A percentile compares a stretch with the other conserved stretches of the same genome.
Evolutionary conservation across 164 flowering plant species (phyloP).

Genomic region (Nymphaea colorata): DNA sequence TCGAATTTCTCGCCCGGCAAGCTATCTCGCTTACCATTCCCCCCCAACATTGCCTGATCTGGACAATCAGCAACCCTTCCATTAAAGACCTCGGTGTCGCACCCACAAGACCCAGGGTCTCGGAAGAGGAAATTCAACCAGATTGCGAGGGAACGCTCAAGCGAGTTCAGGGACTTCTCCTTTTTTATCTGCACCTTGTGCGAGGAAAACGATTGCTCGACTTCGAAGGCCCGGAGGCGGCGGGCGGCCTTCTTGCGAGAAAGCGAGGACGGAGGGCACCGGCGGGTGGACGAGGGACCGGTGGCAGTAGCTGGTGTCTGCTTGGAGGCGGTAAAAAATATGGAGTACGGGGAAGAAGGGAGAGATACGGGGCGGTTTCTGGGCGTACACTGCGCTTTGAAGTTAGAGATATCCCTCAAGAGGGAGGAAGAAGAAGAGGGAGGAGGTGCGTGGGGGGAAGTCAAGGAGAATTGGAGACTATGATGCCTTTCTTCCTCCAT

Average conservation of each 20-base stretch:
- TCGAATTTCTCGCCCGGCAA: slow-evolving; percentile 23
- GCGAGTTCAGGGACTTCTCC: slow-evolving; percentile 43
- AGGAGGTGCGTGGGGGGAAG: slow-evolving; percentile 8
- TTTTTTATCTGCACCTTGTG: slow-evolving; percentile 46
- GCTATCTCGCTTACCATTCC: slow-evolving; percentile 49
- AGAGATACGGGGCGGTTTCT: slow-evolving; percentile 5
- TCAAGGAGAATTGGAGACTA: not conserved
- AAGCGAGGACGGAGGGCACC: slow-evolving; percentile 2
- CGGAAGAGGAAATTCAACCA: slow-evolving; percentile 85
- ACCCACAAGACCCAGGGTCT: slow-evolving; percentile 67
- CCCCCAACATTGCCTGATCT: slow-evolving; percentile 3
- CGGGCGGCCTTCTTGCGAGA: slow-evolving; percentile 34
- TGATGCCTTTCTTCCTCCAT: not conserved
- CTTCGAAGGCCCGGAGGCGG: slow-evolving; percentile 53
- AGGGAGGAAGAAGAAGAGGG: slow-evolving; percentile 31
- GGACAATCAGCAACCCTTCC: slow-evolving; percentile 2
- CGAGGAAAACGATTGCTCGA: slow-evolving; percentile 70
- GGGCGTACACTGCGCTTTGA: slow-evolving; percentile 48
- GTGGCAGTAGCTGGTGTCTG: slow-evolving; percentile 31
- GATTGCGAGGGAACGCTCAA: slow-evolving; percentile 53
- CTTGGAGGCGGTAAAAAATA: slow-evolving; percentile 64
- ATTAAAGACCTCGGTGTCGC: slow-evolving; percentile 11
- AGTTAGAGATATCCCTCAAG: slow-evolving; percentile 65
- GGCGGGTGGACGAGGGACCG: slow-evolving; percentile 8
- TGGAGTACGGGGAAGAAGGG: slow-evolving; percentile 25